Evolutionary conservation across 805 yeast genomes (phyloP), one percentile per base, ranked within the genome.

Genomic region (Saccharomycopsis sp.): DNA sequence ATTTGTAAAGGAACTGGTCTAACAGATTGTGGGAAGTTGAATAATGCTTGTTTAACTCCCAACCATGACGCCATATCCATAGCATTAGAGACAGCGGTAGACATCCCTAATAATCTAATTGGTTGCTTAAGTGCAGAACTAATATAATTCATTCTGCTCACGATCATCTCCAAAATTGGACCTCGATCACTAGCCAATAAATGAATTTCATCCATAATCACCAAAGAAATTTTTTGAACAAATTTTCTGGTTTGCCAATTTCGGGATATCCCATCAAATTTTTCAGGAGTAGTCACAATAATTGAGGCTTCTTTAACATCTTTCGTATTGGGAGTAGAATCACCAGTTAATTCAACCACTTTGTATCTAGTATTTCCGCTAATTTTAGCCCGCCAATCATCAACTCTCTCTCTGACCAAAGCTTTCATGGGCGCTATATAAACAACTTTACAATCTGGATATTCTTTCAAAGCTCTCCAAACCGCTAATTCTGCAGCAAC

Each of bases 401-500:
- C 85, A 14, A 85, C 90, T 57, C 94, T 70, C 60, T 85, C 94
- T 43, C 89, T 65, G 1, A 85, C 94, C 54, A 85, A 70, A 0
- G 94, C 94, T 55, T 85, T 85, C 94, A 85, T 85, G 1, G 94
- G 94, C 0, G 94, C 94, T 64, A 85, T 83, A 58, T 85, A 85
- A 5, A 85, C 90, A 21, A 85, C 72, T 54, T 88, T 88, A 1
- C 86, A 77, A 8, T 80, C 77, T 0, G 97, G 96, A 47, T 72
- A 79, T 38, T 84, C 82, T 38, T 73, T 76, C 60, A 90, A 84
- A 0, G 98, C 97, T 59, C 88, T 90, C 97, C 97, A 93, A 13
- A 93, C 85, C 0, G 97, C 97, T 45, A 93, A 64, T 59, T 93
- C 99, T 0, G 97, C 96, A 23, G 94, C 97, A 27, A 93, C 83